phyloP scores from a whole-genome alignment of 495 filamentous ascomycete species.

The Penicillium simplicissimum region DNA sequence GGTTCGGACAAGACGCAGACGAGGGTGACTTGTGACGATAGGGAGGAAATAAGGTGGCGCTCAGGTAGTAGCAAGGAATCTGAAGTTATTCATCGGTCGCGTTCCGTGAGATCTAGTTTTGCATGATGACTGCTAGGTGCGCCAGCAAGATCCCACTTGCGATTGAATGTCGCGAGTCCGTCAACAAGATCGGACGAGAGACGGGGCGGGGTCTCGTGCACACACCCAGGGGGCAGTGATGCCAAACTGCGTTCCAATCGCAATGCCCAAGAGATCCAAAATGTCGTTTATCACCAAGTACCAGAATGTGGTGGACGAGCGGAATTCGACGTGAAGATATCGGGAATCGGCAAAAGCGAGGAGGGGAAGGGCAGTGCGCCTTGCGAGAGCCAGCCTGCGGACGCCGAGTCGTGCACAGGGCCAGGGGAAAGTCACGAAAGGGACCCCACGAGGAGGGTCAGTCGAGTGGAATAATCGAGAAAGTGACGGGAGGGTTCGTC shows the following conservation, averaged over 20 bases:
- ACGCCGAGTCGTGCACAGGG: constrained; percentile 16
- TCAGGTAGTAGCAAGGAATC: constrained; percentile 24
- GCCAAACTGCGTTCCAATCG: background rate
- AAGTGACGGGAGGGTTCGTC: constrained; percentile 4
- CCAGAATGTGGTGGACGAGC: constrained; percentile 14
- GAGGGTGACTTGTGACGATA: constrained; percentile 10
- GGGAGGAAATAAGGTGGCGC: constrained; percentile 19
- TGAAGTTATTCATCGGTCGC: constrained; percentile 31
- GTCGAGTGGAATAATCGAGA: constrained; percentile 6
- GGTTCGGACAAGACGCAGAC: constrained; percentile 6
- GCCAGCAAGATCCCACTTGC: constrained; percentile 27
- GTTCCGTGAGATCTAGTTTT: constrained; percentile 36
- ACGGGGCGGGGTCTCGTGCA: background rate
- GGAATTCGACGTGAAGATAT: constrained; percentile 6
- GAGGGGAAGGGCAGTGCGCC: constrained; percentile 13
- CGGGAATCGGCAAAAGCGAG: constrained; percentile 19
- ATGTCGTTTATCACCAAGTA: background rate
- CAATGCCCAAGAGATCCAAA: constrained; percentile 1
- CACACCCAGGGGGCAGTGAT: background rate
- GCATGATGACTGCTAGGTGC: constrained; percentile 42
- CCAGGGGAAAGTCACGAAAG: background rate
- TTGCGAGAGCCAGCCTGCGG: constrained; percentile 2
- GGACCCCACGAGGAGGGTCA: constrained; percentile 11
- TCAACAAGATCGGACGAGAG: background rate
- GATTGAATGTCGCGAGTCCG: constrained; percentile 11